Percentiles rank a stretch among this genome's conserved stretches.
These are phyloP conservation scores for Leptographium flavum DNA, from an alignment of 2,329 filamentous ascomycete genomes.

Conservation along the genomic window DNA sequence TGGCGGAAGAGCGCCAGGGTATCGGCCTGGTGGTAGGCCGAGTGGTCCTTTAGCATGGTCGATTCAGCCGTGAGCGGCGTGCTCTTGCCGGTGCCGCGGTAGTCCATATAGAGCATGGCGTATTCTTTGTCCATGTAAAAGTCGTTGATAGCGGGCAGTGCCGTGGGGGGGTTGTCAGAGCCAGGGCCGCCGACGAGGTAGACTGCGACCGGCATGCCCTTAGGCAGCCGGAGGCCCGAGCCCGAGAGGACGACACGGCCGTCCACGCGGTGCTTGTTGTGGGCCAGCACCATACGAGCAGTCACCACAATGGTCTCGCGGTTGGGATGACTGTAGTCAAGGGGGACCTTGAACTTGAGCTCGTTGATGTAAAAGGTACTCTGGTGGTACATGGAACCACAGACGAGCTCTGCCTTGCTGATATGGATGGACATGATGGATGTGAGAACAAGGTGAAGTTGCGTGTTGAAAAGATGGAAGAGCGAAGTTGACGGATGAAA, in stretches of 20 bases:
- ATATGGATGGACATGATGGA: neutral
- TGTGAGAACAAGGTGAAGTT: too few species aligned
- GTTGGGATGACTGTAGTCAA: constrained; percentile 3
- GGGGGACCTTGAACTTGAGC: constrained; percentile 6
- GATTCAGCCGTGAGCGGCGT: constrained; percentile 42
- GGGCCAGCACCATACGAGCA: neutral
- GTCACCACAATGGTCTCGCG: neutral
- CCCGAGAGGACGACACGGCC: neutral
- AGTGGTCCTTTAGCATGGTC: constrained; percentile 24
- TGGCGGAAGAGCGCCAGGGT: constrained; percentile 42
- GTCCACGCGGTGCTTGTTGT: neutral
- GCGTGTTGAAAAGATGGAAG: too few species aligned
- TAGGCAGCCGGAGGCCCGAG: neutral
- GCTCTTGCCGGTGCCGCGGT: constrained; percentile 57
- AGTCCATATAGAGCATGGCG: constrained; percentile 54
- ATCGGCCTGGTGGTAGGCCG: neutral
- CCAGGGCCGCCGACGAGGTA: constrained; percentile 60
- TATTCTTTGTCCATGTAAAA: constrained; percentile 52
- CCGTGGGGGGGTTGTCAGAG: constrained; percentile 24
- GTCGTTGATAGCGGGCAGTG: constrained; percentile 29
- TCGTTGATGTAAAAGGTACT: neutral
- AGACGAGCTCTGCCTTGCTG: neutral
- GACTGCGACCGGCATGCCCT: constrained; percentile 19
- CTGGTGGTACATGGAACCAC: neutral
- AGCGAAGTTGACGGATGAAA: too few species aligned